Evolutionary conservation across 2,329 filamentous ascomycete species (phyloP).

Genomic region (Penicillium occitanis): DNA sequence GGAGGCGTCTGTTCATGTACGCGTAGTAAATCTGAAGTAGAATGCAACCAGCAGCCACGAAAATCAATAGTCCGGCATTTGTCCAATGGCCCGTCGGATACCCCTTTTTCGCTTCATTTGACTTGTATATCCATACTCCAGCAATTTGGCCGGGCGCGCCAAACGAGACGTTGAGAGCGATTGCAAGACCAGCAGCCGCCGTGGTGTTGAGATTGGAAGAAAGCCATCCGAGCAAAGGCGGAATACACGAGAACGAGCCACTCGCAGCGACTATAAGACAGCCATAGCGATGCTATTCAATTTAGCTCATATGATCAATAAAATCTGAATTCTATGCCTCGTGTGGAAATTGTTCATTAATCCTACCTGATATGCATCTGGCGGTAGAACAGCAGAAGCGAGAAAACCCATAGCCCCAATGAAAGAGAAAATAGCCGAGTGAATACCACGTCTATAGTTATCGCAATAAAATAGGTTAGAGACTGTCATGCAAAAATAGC

Average conservation of each 20-base stretch:
- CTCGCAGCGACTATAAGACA: conserved; percentile 67
- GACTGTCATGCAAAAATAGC: background rate
- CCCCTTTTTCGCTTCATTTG: conserved; percentile 58
- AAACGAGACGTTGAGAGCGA: conserved; percentile 68
- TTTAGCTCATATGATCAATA: background rate
- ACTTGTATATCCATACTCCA: conserved; percentile 72
- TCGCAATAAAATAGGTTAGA: background rate
- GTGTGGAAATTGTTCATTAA: background rate
- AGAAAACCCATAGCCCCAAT: conserved; percentile 60
- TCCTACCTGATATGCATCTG: conserved; percentile 55
- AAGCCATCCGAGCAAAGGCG: conserved; percentile 69
- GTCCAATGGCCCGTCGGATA: conserved; percentile 71
- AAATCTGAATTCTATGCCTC: background rate
- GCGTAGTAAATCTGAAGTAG: conserved; percentile 59
- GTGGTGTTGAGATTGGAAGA: conserved; percentile 67
- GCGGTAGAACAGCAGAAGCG: conserved; percentile 62
- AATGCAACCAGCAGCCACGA: conserved; percentile 58
- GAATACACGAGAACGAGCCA: conserved; percentile 68
- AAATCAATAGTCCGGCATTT: conserved; percentile 61
- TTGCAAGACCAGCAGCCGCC: conserved; percentile 64
- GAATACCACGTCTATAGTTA: conserved; percentile 46
- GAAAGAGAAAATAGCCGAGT: conserved; percentile 51
- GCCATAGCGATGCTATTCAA: conserved; percentile 58
- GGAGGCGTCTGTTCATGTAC: conserved; percentile 41
- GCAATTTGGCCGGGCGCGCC: conserved; percentile 70